A percentile compares a stretch with the other conserved stretches of the same genome.
Conservation (phyloP, 441 rosid genomes). For the Jatropha multifida region DNA sequence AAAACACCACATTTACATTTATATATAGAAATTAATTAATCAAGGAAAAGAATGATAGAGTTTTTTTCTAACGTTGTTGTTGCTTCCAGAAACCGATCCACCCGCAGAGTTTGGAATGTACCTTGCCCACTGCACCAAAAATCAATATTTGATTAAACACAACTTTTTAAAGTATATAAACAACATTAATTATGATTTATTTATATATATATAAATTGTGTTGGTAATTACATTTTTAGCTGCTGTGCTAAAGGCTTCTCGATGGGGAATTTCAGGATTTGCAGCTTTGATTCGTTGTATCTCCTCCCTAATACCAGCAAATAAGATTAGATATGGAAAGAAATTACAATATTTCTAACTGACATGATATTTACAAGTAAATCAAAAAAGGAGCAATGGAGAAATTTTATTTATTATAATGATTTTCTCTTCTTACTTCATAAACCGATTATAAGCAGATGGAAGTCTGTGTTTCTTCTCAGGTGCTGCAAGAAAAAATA, state of each 20-base stretch:
- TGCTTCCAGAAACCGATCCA: constrained; percentile 57
- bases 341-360: too few relatives aligned
- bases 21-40: too few relatives aligned
- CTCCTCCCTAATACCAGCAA: constrained; percentile 68
- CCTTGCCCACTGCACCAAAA: constrained; percentile 75
- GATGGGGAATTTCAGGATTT: constrained; percentile 93
- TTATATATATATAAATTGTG: too few relatives aligned
- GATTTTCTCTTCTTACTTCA: constrained; percentile 54
- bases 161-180: too few relatives aligned
- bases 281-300: constrained; percentile 96
- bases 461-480: constrained; percentile 99
- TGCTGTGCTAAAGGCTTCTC: constrained; percentile 96
- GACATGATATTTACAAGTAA: too few relatives aligned
- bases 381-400: neutral
- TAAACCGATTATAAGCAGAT: constrained; percentile 96
- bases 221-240: constrained; percentile 69
- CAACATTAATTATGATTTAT: too few relatives aligned
- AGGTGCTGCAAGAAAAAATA: constrained; percentile 59
- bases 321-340: neutral
- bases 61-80: constrained; percentile 24
- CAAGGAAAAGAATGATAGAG: neutral
- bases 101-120: constrained; percentile 78
- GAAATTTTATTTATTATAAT: neutral
- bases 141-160: neutral
- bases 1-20: neutral